A percentile compares a stretch with the other conserved stretches of the same genome.
Evolutionary conservation across 768 basidiomycete genomes (phyloP).

Genomic region (Mycena floridula): DNA sequence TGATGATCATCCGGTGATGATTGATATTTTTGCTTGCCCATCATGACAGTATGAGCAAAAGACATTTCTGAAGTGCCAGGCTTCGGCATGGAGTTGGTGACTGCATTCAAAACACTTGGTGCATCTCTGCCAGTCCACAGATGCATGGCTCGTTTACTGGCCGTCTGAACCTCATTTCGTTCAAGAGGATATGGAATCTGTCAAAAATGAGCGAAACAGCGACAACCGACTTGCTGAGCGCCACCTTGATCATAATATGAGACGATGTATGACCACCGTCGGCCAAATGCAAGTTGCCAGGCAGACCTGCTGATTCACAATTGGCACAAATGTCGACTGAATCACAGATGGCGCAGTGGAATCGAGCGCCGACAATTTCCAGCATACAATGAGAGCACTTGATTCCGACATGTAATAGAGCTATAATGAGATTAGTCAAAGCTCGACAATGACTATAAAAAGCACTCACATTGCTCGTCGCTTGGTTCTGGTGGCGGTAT

Average conservation of each 20-base stretch:
- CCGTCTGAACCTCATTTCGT: slow-evolving; percentile 57
- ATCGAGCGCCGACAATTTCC: slow-evolving; percentile 88
- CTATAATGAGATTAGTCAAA: slow-evolving; percentile 27
- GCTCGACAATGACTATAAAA: neutral
- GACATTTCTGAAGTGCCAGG: slow-evolving; percentile 47
- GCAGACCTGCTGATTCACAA: slow-evolving; percentile 81
- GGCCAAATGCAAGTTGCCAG: slow-evolving; percentile 71
- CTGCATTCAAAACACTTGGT: slow-evolving; percentile 44
- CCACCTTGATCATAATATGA: slow-evolving; percentile 92
- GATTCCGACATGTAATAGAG: slow-evolving; percentile 72
- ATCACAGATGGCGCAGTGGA: slow-evolving; percentile 88
- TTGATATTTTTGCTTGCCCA: slow-evolving; percentile 32
- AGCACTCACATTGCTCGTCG: slow-evolving; percentile 55
- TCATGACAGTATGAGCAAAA: slow-evolving; percentile 64
- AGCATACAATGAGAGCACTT: slow-evolving; percentile 87
- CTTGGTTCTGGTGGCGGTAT: slow-evolving; percentile 30
- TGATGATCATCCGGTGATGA: slow-evolving; percentile 46
- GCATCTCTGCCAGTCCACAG: slow-evolving; percentile 78
- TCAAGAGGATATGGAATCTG: slow-evolving; percentile 87
- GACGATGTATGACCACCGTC: slow-evolving; percentile 78
- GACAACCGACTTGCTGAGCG: neutral
- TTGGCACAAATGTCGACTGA: slow-evolving; percentile 82
- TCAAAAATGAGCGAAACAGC: slow-evolving; percentile 3
- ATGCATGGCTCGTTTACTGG: slow-evolving; percentile 66
- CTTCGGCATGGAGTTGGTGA: slow-evolving; percentile 42